phyloP scores from a whole-genome alignment of 345 rosid genomes.

The Kernera saxatilis region DNA sequence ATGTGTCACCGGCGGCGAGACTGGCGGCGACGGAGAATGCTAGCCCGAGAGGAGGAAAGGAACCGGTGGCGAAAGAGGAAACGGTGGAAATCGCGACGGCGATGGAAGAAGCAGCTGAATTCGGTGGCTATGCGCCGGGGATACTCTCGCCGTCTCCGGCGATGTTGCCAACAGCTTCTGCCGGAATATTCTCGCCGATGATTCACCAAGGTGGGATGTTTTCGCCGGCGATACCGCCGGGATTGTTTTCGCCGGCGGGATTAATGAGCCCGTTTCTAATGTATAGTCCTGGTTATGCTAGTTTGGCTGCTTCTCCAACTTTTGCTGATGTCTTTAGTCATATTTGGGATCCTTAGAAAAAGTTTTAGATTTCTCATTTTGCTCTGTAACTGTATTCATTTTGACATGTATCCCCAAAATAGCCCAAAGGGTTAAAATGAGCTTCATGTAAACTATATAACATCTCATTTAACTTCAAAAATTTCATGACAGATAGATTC shows the following conservation, averaged over 20 bases:
- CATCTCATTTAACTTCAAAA: constrained; percentile 24
- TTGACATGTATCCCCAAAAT: constrained; percentile 2
- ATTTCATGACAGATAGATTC: not conserved
- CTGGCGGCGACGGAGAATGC: constrained; percentile 65
- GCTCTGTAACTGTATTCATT: constrained; percentile 14
- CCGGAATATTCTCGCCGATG: constrained; percentile 56
- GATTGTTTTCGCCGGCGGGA: constrained; percentile 51
- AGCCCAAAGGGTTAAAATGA: constrained; percentile 18
- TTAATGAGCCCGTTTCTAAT: constrained; percentile 40
- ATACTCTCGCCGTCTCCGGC: constrained; percentile 74
- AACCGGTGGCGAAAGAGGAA: constrained; percentile 16
- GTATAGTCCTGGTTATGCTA: constrained; percentile 41
- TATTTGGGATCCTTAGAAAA: constrained; percentile 36
- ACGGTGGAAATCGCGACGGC: constrained; percentile 13
- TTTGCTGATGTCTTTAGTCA: constrained; percentile 49
- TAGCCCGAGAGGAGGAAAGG: constrained; percentile 46
- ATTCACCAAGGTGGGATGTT: constrained; percentile 21
- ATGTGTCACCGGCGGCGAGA: constrained; percentile 78
- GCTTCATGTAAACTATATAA: not conserved
- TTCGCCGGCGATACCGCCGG: constrained; percentile 38
- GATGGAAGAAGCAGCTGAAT: constrained; percentile 28
- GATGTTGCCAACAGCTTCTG: constrained; percentile 37
- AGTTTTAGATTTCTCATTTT: not conserved
- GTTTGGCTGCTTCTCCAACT: constrained; percentile 41
- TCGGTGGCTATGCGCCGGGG: constrained; percentile 47